Percentiles rank a stretch among this genome's conserved stretches.
Conservation (phyloP, 192 early-diverging fungal genomes). For the Backusella sp. region DNA sequence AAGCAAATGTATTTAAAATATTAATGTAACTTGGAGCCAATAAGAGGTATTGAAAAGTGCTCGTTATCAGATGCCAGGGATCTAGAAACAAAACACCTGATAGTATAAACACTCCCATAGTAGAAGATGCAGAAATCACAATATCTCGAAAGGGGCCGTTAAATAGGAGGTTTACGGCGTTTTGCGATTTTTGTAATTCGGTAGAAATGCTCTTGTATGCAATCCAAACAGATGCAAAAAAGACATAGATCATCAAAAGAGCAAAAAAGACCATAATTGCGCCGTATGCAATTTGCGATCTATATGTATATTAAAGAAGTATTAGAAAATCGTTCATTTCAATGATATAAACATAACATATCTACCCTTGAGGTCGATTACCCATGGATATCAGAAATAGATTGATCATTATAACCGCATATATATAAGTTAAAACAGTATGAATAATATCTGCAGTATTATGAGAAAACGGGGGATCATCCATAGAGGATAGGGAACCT, state of each 20-base stretch:
- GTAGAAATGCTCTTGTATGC: conserved; percentile 58
- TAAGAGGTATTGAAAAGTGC: conserved; percentile 68
- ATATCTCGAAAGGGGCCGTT: conserved; percentile 63
- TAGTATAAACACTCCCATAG: conserved; percentile 65
- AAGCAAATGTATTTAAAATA: conserved; percentile 67
- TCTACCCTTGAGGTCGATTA: conserved; percentile 87
- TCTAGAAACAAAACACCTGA: conserved; percentile 68
- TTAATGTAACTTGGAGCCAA: conserved; percentile 75
- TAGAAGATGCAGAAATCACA: conserved; percentile 63
- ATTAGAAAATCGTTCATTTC: neutral
- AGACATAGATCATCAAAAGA: conserved; percentile 82
- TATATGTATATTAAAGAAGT: neutral
- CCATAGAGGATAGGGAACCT: conserved; percentile 29
- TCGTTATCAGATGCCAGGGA: conserved; percentile 79
- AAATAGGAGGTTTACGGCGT: neutral
- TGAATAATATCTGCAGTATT: conserved; percentile 37
- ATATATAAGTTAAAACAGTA: conserved; percentile 44
- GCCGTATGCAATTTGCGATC: conserved; percentile 69
- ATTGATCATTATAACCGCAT: conserved; percentile 68
- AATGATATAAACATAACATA: neutral
- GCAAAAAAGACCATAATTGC: conserved; percentile 79
- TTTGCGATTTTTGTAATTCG: conserved; percentile 37
- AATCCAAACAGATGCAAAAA: conserved; percentile 70
- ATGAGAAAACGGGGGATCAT: conserved; percentile 32
- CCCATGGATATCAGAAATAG: conserved; percentile 89